Conservation (phyloP, 2,329 filamentous ascomycete genomes). For the Aspergillus oerlinghausenensis region DNA sequence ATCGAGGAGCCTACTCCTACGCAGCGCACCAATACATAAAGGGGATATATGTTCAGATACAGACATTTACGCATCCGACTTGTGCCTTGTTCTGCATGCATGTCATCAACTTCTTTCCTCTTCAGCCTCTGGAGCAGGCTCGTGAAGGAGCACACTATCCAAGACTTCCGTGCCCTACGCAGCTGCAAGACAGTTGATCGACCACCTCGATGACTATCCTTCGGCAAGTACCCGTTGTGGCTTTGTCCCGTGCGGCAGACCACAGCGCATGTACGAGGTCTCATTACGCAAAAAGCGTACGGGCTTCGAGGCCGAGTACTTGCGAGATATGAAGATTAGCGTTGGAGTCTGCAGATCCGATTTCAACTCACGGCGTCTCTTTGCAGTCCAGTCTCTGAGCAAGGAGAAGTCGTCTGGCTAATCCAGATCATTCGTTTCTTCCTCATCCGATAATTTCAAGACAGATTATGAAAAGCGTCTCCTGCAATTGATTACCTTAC, state of each 20-base stretch:
- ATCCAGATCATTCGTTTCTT: too few species aligned
- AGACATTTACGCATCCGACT: neutral
- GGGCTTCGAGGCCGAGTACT: neutral
- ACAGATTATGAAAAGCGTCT: too few species aligned
- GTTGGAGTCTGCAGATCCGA: neutral
- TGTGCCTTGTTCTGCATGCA: neutral
- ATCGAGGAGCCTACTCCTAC: too few species aligned
- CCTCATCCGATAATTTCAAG: too few species aligned
- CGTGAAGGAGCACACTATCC: slow-evolving; percentile 51
- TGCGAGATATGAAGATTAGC: neutral
- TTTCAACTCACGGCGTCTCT: too few species aligned
- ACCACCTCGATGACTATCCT: slow-evolving; percentile 44
- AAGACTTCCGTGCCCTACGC: slow-evolving; percentile 57
- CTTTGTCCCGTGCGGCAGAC: slow-evolving; percentile 48
- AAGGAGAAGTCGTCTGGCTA: too few species aligned
- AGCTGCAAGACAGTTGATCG: slow-evolving; percentile 48
- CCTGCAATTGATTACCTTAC: too few species aligned
- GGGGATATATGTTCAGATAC: neutral
- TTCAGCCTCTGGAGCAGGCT: neutral
- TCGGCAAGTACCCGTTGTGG: slow-evolving; percentile 55
- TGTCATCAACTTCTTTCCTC: neutral
- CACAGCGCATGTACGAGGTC: slow-evolving; percentile 1
- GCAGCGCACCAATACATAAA: neutral
- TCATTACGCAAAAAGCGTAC: slow-evolving; percentile 11
- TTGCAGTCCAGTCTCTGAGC: too few species aligned